phyloP scores from a whole-genome alignment of 768 basidiomycete species.

The Aureoboletus auriporus region DNA sequence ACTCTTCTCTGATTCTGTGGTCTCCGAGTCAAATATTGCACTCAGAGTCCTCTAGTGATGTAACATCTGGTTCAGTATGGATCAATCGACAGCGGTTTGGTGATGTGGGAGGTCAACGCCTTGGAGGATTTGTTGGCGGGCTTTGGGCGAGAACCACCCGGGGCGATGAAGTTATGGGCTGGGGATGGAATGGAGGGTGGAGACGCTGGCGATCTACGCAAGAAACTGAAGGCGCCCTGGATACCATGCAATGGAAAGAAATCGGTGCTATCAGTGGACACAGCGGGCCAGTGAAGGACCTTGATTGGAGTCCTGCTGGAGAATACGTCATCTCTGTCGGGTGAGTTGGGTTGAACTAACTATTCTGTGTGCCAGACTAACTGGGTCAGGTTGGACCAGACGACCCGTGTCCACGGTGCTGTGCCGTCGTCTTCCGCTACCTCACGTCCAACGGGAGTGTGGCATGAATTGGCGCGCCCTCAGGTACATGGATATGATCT shows the following conservation, averaged over 20 bases:
- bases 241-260: conserved; percentile 64
- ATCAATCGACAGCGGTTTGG: conserved; percentile 89
- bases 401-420: conserved; percentile 81
- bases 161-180: conserved; percentile 67
- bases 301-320: conserved; percentile 85
- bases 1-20: conserved; percentile 96
- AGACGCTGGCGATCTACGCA: conserved; percentile 67
- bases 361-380: not conserved
- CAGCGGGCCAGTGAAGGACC: conserved; percentile 67
- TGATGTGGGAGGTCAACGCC: conserved; percentile 85
- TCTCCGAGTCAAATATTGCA: conserved; percentile 58
- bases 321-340: conserved; percentile 84
- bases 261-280: conserved; percentile 84
- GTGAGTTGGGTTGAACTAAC: conserved; percentile 39
- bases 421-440: conserved; percentile 22
- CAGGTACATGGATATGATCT: conserved; percentile 98
- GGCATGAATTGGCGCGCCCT: conserved; percentile 90
- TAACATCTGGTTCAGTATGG: conserved; percentile 67
- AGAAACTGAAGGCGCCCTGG: conserved; percentile 13
- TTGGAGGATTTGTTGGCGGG: conserved; percentile 91
- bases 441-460: conserved; percentile 31
- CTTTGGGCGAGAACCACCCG: conserved; percentile 57
- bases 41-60: conserved; percentile 31
- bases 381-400: conserved; percentile 74
- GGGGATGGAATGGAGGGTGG: conserved; percentile 96